Base-by-base conservation (phyloP, 2,329 filamentous ascomycete genomes). In the Penicillium sumatraense region DNA sequence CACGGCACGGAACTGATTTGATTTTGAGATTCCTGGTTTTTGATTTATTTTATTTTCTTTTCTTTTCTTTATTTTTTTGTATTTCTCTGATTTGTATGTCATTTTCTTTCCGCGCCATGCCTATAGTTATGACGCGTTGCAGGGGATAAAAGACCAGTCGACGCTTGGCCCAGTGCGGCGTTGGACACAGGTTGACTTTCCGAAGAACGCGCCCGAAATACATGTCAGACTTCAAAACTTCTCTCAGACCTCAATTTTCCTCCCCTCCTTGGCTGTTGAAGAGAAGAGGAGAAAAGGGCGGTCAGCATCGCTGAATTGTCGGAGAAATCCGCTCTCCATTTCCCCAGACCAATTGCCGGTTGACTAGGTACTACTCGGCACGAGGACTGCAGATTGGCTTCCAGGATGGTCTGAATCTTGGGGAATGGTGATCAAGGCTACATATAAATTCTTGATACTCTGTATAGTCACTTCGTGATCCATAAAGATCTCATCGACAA, bases 141-240 rank as follows among this genome's bases (percentile, higher is more conserved):
- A 38, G 24, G 24, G n/a, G n/a, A n/a, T n/a, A 10, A 42, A 42
- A 24, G 21, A 13, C 38, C 20, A 42, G 38, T 5, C 9, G 11
- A 24, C n/a, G 20, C 21, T 24, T 42, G 38, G 41, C 26, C 21
- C 13, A 29, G 38, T 42, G 21, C 38, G 38, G 38, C 24, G 21
- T 42, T 11, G 20, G 21, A 24, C 21, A 42, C 35, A 38, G 27
- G 47, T 31, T n/a, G 20, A 36, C 18, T 54, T 64, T 50, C 58
- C 63, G 63, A 64, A 51, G 42, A 59, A 63, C 45, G 58, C 61
- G 62, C 61, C n/a, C 63, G 49, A 40, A 54, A 60, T 53, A 59
- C 38, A 47, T 44, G 44, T 26, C 16, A 52, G 21, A 27, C 29
- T 26, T 5, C 7, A 2, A 9, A 5, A 14, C 29, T 31, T 4